Conservation (phyloP, 2,329 filamentous ascomycete species). For the Mycosphaerella arachidis region DNA sequence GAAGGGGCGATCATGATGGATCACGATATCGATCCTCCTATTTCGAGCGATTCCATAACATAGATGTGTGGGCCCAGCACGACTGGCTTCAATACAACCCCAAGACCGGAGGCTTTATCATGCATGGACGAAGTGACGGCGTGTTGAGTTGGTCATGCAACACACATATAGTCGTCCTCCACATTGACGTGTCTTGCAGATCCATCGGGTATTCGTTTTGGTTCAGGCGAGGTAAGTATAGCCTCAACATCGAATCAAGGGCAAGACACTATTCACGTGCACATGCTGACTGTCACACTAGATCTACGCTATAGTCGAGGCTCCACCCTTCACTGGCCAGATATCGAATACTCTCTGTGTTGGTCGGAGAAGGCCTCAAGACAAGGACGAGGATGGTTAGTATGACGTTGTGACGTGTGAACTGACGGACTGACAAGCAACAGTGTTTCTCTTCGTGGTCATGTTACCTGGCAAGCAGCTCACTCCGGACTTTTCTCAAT, state of each 20-base stretch:
- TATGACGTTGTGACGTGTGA: background rate
- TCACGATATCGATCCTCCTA: conserved; percentile 43
- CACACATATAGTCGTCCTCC: background rate
- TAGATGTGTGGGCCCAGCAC: conserved; percentile 44
- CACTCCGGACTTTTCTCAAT: conserved; percentile 20
- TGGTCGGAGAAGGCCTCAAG: conserved; percentile 34
- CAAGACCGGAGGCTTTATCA: conserved; percentile 38
- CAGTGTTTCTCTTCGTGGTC: conserved; percentile 40
- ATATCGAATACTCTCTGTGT: conserved; percentile 40
- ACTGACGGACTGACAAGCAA: conserved; percentile 18
- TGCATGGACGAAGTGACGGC: conserved; percentile 45
- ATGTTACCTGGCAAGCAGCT: conserved; percentile 30
- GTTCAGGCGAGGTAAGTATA: conserved; percentile 35
- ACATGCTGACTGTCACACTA: background rate
- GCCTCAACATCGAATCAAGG: background rate
- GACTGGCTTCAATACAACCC: conserved; percentile 45
- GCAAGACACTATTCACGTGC: background rate
- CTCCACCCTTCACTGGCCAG: conserved; percentile 34
- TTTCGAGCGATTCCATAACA: conserved; percentile 41
- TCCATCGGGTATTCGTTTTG: conserved; percentile 46
- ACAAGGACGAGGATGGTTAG: conserved; percentile 28
- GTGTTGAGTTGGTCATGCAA: conserved; percentile 36
- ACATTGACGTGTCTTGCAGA: conserved; percentile 21
- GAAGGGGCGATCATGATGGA: conserved; percentile 37
- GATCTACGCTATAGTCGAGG: conserved; percentile 48